phyloP scores from a whole-genome alignment of 1,284 basidiomycete species.

The Rhodotorula mucilaginosa region DNA sequence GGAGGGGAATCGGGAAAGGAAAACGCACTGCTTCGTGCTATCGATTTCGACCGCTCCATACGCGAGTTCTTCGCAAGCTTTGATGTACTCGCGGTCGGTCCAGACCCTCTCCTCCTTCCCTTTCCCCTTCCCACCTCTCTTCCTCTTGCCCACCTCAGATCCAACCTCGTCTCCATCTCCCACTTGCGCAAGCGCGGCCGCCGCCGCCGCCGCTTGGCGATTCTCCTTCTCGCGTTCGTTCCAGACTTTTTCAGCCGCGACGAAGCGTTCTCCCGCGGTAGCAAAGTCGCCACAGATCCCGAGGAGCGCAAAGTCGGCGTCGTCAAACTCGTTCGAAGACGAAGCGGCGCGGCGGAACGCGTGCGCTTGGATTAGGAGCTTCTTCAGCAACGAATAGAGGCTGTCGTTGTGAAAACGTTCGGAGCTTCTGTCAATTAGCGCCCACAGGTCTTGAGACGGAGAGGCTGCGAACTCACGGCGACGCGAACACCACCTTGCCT shows the following conservation, averaged over 20 bases:
- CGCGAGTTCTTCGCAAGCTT: constrained; percentile 55
- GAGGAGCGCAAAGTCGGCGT: constrained; percentile 53
- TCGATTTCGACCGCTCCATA: constrained; percentile 49
- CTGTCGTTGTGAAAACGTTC: constrained; percentile 47
- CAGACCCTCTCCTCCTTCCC: constrained; percentile 36
- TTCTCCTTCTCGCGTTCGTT: background rate
- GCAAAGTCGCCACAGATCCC: constrained; percentile 55
- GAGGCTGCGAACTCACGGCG: constrained; percentile 17
- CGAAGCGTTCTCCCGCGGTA: constrained; percentile 59
- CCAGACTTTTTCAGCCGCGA: constrained; percentile 43
- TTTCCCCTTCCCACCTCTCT: constrained; percentile 50
- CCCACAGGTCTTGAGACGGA: background rate
- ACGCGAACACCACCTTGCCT: constrained; percentile 1
- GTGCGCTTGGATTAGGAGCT: constrained; percentile 57
- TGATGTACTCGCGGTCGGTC: constrained; percentile 53
- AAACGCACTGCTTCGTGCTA: background rate
- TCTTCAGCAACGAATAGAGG: constrained; percentile 59
- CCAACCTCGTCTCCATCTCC: background rate
- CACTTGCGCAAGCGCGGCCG: too few relatives aligned
- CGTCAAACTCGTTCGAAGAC: constrained; percentile 45
- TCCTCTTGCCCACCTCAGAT: constrained; percentile 18
- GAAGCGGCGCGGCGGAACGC: constrained; percentile 56
- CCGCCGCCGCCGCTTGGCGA: background rate
- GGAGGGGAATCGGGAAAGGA: background rate
- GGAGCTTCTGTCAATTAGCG: background rate